Percentiles rank a stretch among this genome's conserved stretches.
Conservation (phyloP, 2,329 filamentous ascomycete genomes). For the Fusarium nygamai region DNA sequence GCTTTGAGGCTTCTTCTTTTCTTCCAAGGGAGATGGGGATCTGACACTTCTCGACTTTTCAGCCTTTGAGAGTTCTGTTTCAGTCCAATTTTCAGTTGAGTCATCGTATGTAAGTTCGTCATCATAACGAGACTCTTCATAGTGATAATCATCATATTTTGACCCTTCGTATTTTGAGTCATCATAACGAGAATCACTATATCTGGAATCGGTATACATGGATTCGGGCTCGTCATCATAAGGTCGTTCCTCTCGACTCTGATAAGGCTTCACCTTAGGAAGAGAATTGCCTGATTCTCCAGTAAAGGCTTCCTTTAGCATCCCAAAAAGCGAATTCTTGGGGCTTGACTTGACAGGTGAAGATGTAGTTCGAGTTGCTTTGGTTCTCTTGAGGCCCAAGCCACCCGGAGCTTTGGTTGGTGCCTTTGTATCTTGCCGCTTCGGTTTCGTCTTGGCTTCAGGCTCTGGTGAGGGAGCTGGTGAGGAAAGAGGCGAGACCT, state of each 20-base stretch:
- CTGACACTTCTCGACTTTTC: constrained; percentile 27
- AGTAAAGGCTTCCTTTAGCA: constrained; percentile 69
- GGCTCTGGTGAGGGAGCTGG: constrained; percentile 22
- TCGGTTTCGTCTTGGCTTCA: constrained; percentile 28
- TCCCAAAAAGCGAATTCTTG: constrained; percentile 66
- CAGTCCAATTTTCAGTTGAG: constrained; percentile 41
- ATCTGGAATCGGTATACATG: constrained; percentile 38
- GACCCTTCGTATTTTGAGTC: constrained; percentile 33
- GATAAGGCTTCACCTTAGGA: constrained; percentile 58
- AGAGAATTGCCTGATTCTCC: constrained; percentile 65
- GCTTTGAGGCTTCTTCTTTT: constrained; percentile 26
- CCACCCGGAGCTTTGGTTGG: constrained; percentile 36
- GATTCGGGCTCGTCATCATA: constrained; percentile 42
- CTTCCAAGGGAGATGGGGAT: constrained; percentile 32
- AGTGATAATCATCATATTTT: constrained; percentile 22
- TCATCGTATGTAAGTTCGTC: constrained; percentile 35
- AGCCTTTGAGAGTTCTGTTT: constrained; percentile 36
- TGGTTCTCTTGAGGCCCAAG: constrained; percentile 62
- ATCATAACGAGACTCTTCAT: constrained; percentile 34
- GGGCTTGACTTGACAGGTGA: constrained; percentile 58
- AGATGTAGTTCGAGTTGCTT: constrained; percentile 62
- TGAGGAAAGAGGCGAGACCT: constrained; percentile 19
- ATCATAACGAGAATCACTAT: constrained; percentile 30
- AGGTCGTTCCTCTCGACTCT: constrained; percentile 57
- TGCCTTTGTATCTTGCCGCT: constrained; percentile 32